Conservation (phyloP, 2,329 filamentous ascomycete species). For the Colletotrichum lentis region DNA sequence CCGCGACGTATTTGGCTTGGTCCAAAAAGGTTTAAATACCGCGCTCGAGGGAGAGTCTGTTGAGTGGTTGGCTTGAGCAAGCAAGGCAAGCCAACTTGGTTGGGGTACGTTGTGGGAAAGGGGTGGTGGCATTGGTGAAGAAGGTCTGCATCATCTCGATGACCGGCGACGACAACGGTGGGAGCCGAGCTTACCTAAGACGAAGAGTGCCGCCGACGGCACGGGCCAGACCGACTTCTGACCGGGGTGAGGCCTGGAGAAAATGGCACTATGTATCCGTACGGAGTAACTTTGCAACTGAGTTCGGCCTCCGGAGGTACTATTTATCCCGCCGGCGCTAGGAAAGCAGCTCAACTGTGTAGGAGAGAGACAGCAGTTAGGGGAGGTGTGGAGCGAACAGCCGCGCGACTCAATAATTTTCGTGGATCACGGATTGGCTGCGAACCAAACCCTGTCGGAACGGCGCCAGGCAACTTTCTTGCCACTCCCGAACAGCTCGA, state of each 20-base stretch:
- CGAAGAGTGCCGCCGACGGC: conserved; percentile 24
- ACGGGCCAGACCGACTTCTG: conserved; percentile 28
- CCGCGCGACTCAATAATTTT: conserved; percentile 37
- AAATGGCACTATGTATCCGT: not conserved
- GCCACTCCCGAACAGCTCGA: not conserved
- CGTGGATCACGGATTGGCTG: conserved; percentile 23
- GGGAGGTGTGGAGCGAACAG: conserved; percentile 31
- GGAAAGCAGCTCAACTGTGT: not conserved
- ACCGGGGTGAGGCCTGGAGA: conserved; percentile 3
- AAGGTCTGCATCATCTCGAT: conserved; percentile 10
- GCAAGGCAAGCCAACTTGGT: not conserved
- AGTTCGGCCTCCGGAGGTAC: not conserved
- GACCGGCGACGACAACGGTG: not conserved
- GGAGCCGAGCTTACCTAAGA: conserved; percentile 24
- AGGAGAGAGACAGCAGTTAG: not conserved
- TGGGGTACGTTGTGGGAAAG: not conserved
- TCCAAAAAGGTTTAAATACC: not conserved
- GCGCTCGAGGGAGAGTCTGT: not conserved
- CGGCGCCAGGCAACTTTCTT: not conserved
- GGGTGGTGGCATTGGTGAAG: conserved; percentile 19
- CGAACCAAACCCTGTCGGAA: not conserved
- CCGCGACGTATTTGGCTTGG: conserved; percentile 1
- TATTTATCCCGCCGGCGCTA: not conserved
- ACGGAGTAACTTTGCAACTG: too few species aligned
- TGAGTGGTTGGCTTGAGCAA: not conserved